Evolutionary conservation across 768 basidiomycete genomes (phyloP).

Genomic region (Suillus decipiens): DNA sequence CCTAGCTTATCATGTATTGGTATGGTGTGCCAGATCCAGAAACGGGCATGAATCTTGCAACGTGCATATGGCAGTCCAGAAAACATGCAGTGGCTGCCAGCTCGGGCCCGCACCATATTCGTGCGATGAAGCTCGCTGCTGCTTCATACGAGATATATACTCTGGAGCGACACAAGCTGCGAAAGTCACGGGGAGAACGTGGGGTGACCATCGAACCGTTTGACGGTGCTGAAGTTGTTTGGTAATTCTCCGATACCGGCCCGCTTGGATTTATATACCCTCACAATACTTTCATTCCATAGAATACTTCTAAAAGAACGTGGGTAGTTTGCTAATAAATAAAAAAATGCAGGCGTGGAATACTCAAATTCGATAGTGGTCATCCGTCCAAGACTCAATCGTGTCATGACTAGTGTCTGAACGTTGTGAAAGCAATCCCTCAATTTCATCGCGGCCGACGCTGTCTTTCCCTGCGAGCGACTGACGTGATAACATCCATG

Average conservation of each 20-base stretch:
- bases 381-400: constrained; percentile 41
- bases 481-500: constrained; percentile 29
- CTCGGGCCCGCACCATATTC: constrained; percentile 75
- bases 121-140: constrained; percentile 80
- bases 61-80: constrained; percentile 94
- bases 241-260: constrained; percentile 41
- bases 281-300: constrained; percentile 3
- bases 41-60: constrained; percentile 87
- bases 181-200: constrained; percentile 62
- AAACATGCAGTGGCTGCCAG: constrained; percentile 82
- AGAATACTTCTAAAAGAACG: neutral
- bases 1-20: constrained; percentile 88
- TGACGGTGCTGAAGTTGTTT: constrained; percentile 65
- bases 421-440: constrained; percentile 12
- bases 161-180: constrained; percentile 73
- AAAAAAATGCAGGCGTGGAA: constrained; percentile 1
- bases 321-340: constrained; percentile 19
- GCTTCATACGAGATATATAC: constrained; percentile 76
- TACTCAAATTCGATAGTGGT: constrained; percentile 5
- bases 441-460: constrained; percentile 11
- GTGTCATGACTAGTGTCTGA: constrained; percentile 29
- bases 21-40: constrained; percentile 78
- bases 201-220: constrained; percentile 62
- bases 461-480: constrained; percentile 16
- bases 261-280: constrained; percentile 14